Evolutionary conservation across 345 rosid species (phyloP), one percentile per base, ranked within the genome.

Genomic region (Rhizophora mangle): DNA sequence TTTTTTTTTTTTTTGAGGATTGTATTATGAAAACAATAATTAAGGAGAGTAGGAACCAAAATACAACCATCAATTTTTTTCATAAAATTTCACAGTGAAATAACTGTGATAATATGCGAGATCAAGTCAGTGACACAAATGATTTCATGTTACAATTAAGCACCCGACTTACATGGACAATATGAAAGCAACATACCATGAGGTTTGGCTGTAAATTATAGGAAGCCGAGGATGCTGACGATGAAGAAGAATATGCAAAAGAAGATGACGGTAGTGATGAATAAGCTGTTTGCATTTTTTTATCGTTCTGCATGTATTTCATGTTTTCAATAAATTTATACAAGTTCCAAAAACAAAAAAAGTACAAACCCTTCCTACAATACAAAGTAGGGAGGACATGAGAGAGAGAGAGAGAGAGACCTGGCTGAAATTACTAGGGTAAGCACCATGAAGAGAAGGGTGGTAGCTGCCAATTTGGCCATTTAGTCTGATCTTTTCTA

Each of bases 401-500:
- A 56, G n/a, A 29, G 34, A 52, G 29, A 21, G 26, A 55, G 22
- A 54, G 55, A 11, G 27, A 26, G 77, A 31, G 6, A 91, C 97
- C 93, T 89, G 96, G 76, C 59, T 75, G 81, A 85, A 82, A 82
- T 76, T 64, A 60, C 85, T 65, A 56, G 89, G 88, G 63, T 79
- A 81, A 20, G 83, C 66, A 69, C n/a, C 18, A 60, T 73, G 82
- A 59, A 74, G 77, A 13, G 86, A 79, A 47, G 87, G 86, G 53
- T 76, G 72, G 51, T 65, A 60, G 73, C 70, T 71, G 53, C 77
- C 80, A 68, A 81, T 65, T 72, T 88, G 89, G 10, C 87, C 83
- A 65, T 88, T 86, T 81, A 90, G 74, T 81, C 94, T 88, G 77
- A 90, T 88, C 82, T 88, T 85, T 82, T 95, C 99, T 78, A 95